Base-by-base conservation (phyloP, 2,329 filamentous ascomycete genomes). In the Bipolaris gigantea region DNA sequence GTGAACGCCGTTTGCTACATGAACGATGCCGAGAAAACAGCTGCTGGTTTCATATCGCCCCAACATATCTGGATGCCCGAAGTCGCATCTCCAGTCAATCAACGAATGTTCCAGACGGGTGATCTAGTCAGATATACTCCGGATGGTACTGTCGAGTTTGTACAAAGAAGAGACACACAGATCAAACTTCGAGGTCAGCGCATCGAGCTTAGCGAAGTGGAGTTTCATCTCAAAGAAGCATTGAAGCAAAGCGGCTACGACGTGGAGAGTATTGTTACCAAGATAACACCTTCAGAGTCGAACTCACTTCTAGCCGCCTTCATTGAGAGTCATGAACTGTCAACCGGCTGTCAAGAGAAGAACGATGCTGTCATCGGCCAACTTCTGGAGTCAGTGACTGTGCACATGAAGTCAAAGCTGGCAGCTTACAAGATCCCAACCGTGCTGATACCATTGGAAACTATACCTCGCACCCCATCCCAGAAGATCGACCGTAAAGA, bases 361-460 rank as follows among this genome's bases (percentile, higher is more conserved):
- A 10, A 39, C n/a, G 8, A 39, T 39, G 36, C n/a, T 39, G 19
- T 13, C 36, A 39, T 39, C 36, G 36, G 36, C 36, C 36, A 18
- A 39, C 36, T 39, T 16, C n/a, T 39, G 36, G 36, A 3, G n/a
- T 39, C n/a, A 19, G 36, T 39, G 36, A 39, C 36, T 10, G 19
- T 39, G 36, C 36, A 39, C 36, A 39, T 39, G 36, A 39, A 39
- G 19, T 4, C 36, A 39, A 39, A 39, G 36, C 10, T 39, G 36
- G 7, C 10, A 42, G 13, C 27, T 49, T 35, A 25, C 7, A 23
- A 18, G n/a, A 25, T 25, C 6, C 15, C 36, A 73, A 5, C 69
- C 71, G 2, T 36, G 35, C 15, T 75, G 75, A 55, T 82, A 21
- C 80, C 80, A 0, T 62, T 76, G 2, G 60, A 78, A 6, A 66